Base-by-base conservation (phyloP, 2,329 filamentous ascomycete genomes). In the Penicillium sp. region DNA sequence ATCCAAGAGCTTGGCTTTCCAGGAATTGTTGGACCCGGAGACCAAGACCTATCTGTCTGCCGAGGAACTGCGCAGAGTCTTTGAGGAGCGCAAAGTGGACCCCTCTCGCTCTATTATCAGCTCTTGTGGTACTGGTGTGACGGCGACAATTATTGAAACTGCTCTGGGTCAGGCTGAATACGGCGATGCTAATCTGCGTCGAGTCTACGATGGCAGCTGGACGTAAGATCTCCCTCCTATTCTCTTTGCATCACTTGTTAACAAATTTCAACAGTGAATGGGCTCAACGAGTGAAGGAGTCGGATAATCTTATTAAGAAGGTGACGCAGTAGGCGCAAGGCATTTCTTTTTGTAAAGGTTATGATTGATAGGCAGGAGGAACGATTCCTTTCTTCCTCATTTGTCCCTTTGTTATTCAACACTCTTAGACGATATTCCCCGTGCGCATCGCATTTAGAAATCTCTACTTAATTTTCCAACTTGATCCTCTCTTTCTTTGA, bases 141-240 rank as follows among this genome's bases (percentile, higher is more conserved):
- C 92, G 11, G 94, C 94, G 7, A 90, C 90, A 18, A 85, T 97
- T 42, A 85, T 99, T 41, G 94, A 99, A 70, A 88, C 92, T 35
- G 94, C 92, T 2, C 77, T 99, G 51, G 85, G 85, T 27, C 86
- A 91, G 73, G 90, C 92, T 22, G 87, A 86, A 1, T 92, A 86
- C 69, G 89, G 89, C 2, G 79, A 84, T 4, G 75, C 83, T 0
- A 82, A 86, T 57, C 83, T 84, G 52, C 84, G 90, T 63, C 87
- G 83, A 69, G 81, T 99, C 22, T 99, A 99, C 68, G 94, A 99
- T 73, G 94, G 94, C 46, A 96, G 92, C 74, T 99, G 94, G 94
- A 97, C 94, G 83, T 96, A 80, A 86, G 89, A 18, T 15, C 7
- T 20, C 27, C 20, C 49, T 33, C n/a, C 20, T 15, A 22, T 22